Percentiles rank a stretch among this genome's conserved stretches.
phyloP scores from a whole-genome alignment of 306 rosid genomes.

The Cercis canadensis region DNA sequence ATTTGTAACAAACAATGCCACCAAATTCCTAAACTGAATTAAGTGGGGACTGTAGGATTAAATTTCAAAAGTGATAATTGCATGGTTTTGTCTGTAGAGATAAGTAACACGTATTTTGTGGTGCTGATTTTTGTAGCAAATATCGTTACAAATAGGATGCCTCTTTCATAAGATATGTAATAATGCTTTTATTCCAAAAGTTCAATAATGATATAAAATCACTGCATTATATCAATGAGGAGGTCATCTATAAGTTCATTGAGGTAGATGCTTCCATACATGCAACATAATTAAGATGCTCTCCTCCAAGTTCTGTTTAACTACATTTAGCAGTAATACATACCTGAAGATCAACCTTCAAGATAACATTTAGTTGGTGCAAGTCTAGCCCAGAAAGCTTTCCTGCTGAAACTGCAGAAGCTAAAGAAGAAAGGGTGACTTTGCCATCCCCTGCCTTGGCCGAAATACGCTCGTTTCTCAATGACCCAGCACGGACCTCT shows the following conservation, averaged over 20 bases:
- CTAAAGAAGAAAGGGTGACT: conserved; percentile 94
- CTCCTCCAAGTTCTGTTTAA: conserved; percentile 18
- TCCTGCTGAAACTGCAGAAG: conserved; percentile 90
- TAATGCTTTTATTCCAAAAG: background rate
- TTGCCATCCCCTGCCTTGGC: conserved; percentile 99
- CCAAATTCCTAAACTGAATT: too few species aligned
- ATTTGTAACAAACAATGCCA: too few species aligned
- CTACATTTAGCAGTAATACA: conserved; percentile 31
- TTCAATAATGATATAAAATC: conserved; percentile 25
- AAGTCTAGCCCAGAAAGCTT: conserved; percentile 89
- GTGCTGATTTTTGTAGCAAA: too few species aligned
- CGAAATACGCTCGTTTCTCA: conserved; percentile 82
- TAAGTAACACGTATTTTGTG: too few species aligned
- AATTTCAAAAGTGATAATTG: too few species aligned
- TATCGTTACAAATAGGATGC: too few species aligned
- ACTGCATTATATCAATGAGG: conserved; percentile 2
- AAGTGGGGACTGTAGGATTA: too few species aligned
- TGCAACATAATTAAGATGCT: conserved; percentile 21
- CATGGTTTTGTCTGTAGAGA: too few species aligned
- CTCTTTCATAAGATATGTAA: too few species aligned
- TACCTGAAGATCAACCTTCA: conserved; percentile 99
- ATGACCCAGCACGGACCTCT: conserved; percentile 71
- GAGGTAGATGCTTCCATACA: conserved; percentile 20
- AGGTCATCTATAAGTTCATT: conserved; percentile 27
- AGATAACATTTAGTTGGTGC: conserved; percentile 87